phyloP scores from a whole-genome alignment of 2,329 filamentous ascomycete genomes.

The Venturia effusa region DNA sequence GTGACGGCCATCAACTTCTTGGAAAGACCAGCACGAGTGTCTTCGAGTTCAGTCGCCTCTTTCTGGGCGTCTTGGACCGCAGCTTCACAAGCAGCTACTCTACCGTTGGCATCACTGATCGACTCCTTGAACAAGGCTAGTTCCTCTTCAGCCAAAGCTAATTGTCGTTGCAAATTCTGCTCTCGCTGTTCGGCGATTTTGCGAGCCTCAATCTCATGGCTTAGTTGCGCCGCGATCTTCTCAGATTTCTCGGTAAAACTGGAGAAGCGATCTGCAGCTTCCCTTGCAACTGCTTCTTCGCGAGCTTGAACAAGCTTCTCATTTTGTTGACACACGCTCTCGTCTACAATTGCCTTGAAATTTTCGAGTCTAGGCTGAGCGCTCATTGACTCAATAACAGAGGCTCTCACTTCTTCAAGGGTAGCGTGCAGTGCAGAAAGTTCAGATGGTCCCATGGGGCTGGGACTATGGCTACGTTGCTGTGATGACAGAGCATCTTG shows the following conservation, averaged over 20 bases:
- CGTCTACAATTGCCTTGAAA: slow-evolving; percentile 25
- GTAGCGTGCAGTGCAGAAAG: neutral
- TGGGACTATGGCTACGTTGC: slow-evolving; percentile 9
- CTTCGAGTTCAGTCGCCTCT: slow-evolving; percentile 21
- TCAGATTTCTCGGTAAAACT: slow-evolving; percentile 25
- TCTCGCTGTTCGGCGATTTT: slow-evolving; percentile 33
- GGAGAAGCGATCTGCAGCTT: slow-evolving; percentile 22
- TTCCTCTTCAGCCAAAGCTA: slow-evolving; percentile 40
- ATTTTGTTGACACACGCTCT: slow-evolving; percentile 19
- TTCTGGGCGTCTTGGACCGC: slow-evolving; percentile 4
- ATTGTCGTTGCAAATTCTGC: slow-evolving; percentile 29
- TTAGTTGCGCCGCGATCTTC: slow-evolving; percentile 23
- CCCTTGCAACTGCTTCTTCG: slow-evolving; percentile 25
- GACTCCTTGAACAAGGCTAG: slow-evolving; percentile 33
- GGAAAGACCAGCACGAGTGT: slow-evolving; percentile 35
- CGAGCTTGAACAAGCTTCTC: slow-evolving; percentile 20
- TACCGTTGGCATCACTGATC: slow-evolving; percentile 31
- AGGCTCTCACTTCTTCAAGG: slow-evolving; percentile 8
- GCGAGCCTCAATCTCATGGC: slow-evolving; percentile 32
- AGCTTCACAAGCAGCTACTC: slow-evolving; percentile 27
- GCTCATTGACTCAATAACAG: neutral
- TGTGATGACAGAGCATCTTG: slow-evolving; percentile 52
- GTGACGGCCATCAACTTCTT: slow-evolving; percentile 42
- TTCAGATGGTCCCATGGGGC: neutral
- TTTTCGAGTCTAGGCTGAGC: slow-evolving; percentile 16